A percentile compares a stretch with the other conserved stretches of the same genome.
phyloP scores from a whole-genome alignment of 139 green algal species.

The Nannochloris sp. region DNA sequence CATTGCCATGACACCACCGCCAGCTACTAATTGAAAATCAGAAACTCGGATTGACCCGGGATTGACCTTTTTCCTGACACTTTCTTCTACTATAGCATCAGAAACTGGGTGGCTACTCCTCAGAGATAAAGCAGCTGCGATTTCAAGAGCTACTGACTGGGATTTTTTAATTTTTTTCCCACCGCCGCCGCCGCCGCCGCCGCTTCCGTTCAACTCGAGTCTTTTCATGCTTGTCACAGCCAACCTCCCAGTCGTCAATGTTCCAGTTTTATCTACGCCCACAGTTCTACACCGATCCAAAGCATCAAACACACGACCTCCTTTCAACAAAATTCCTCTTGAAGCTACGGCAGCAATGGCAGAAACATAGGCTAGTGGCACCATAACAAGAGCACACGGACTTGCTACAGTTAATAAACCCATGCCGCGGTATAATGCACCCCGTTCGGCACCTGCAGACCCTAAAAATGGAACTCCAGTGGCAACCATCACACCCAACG shows the following conservation, averaged over 20 bases:
- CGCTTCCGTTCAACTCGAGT: background rate
- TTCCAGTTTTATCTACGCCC: conserved; percentile 87
- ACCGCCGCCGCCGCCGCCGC: background rate
- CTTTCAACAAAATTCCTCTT: conserved; percentile 65
- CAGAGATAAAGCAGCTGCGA: conserved; percentile 33
- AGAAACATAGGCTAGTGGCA: conserved; percentile 82
- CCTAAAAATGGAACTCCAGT: conserved; percentile 33
- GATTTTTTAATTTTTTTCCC: background rate
- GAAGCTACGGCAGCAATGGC: conserved; percentile 66
- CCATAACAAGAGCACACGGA: conserved; percentile 79
- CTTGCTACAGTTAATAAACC: conserved; percentile 70
- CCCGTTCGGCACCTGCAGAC: conserved; percentile 17
- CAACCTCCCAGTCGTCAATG: conserved; percentile 65
- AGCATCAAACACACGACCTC: conserved; percentile 63
- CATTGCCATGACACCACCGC: conserved; percentile 30
- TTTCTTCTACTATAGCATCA: conserved; percentile 19
- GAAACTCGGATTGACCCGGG: conserved; percentile 7
- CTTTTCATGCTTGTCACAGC: background rate
- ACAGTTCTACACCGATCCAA: conserved; percentile 46
- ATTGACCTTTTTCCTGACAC: background rate
- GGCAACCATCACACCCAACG: conserved; percentile 27
- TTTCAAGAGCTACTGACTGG: conserved; percentile 7
- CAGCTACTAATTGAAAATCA: conserved; percentile 34
- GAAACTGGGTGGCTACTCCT: conserved; percentile 44
- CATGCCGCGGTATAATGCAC: conserved; percentile 76